These are phyloP conservation scores for Excoecaria agallocha DNA, from an alignment of 345 rosid genomes.

Conservation along the genomic window DNA sequence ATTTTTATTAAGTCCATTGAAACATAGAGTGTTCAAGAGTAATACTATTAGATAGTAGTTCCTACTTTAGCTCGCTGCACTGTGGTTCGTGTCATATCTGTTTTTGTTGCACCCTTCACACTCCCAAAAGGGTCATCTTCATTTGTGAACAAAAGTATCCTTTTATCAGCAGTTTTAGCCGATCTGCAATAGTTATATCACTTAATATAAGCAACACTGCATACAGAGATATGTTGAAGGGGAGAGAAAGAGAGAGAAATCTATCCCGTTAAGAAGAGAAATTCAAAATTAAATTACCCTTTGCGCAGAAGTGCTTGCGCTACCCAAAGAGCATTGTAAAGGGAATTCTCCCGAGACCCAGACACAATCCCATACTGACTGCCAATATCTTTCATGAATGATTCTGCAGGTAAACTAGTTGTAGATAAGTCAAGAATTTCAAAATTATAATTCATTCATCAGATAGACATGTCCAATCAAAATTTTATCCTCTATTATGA, in stretches of 20 bases:
- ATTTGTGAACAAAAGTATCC: constrained; percentile 81
- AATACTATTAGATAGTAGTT: constrained; percentile 6
- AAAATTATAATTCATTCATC: background rate
- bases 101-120: constrained; percentile 64
- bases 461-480: background rate
- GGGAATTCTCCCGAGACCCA: constrained; percentile 86
- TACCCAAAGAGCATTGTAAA: constrained; percentile 92
- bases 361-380: constrained; percentile 82
- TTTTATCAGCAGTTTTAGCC: constrained; percentile 73
- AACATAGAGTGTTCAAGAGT: constrained; percentile 15
- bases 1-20: background rate
- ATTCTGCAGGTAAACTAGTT: constrained; percentile 46
- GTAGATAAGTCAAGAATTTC: background rate
- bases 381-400: constrained; percentile 68
- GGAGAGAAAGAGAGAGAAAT: constrained; percentile 1
- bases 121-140: constrained; percentile 93
- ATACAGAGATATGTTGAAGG: background rate
- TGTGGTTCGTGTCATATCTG: constrained; percentile 88
- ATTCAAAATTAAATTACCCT: constrained; percentile 52
- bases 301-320: constrained; percentile 93
- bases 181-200: constrained; percentile 52
- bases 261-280: background rate
- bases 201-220: constrained; percentile 18
- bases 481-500: background rate
- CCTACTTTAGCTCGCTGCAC: constrained; percentile 89